Evolutionary conservation across 805 yeast species (phyloP), one percentile per base, ranked within the genome.

Genomic region (Candida ortonii): DNA sequence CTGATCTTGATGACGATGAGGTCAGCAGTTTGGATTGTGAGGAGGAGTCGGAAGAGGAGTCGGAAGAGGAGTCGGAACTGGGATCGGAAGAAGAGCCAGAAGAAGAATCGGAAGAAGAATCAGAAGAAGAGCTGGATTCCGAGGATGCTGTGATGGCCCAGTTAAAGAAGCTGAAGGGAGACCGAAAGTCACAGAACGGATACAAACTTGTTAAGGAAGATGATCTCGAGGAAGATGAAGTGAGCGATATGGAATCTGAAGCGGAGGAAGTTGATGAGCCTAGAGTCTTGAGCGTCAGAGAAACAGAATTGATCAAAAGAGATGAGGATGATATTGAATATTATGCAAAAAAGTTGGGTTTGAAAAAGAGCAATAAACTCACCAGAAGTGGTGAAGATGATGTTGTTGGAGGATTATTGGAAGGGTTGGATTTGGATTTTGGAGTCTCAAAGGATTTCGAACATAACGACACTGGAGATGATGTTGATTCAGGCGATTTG

Each of bases 311-410:
- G 21, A 52, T 73, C 46, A 61, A 64, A 30, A 68, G 71, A 46
- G 94, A 84, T 46, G 94, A 85, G 39, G 80, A 76, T 37, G 95
- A 89, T 34, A 79, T 84, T 61, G 76, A 72, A 26, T 86, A 81
- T 52, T 89, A 87, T 56, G 89, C 96, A 3, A 82, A 81, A 43
- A 80, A 84, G 50, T 65, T 89, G 7, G 94, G 94, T 1, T 56
- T 84, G 47, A 68, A 66, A 37, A 78, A 78, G 44, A 74, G 77
- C 0, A 70, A 68, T 35, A 67, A 66, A 11, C 64, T 81, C 29
- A 60, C 68, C 23, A 73, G 71, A 43, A 53, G 53, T 3, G 79
- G 71, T 24, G 87, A 78, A 10, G 84, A 82, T 51, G 96, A 87
- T 58, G 73, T 80, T 2, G 66, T 88, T 30, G 95, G 84, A 28